Conservation (phyloP, 2,329 filamentous ascomycete species). For the Apiospora koreana region DNA sequence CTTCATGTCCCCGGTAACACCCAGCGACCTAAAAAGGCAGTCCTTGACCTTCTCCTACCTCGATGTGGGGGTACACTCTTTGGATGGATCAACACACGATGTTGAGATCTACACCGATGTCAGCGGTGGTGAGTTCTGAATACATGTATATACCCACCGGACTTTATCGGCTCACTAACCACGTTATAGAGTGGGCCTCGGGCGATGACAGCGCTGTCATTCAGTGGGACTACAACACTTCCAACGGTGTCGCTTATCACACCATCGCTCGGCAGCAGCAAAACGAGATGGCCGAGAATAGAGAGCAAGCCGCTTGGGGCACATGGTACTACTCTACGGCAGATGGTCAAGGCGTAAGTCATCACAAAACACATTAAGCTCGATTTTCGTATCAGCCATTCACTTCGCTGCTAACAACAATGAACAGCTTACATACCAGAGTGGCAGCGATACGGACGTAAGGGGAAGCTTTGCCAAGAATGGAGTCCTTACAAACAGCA, state of each 20-base stretch:
- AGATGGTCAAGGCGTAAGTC: slow-evolving; percentile 45
- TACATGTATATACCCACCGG: not conserved
- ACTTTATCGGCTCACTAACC: not conserved
- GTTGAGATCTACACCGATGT: slow-evolving; percentile 75
- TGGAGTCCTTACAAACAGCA: slow-evolving; percentile 62
- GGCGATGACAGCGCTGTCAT: slow-evolving; percentile 58
- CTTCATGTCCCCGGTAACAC: slow-evolving; percentile 71
- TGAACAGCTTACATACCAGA: slow-evolving; percentile 65
- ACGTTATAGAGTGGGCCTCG: slow-evolving; percentile 66
- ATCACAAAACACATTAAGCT: not conserved
- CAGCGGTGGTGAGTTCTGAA: slow-evolving; percentile 56
- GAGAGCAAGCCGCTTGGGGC: slow-evolving; percentile 80
- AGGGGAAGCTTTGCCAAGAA: slow-evolving; percentile 66
- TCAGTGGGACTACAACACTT: slow-evolving; percentile 61
- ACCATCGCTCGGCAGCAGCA: slow-evolving; percentile 62
- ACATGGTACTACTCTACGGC: slow-evolving; percentile 71
- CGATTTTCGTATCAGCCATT: not conserved
- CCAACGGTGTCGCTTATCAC: slow-evolving; percentile 61
- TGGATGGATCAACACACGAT: slow-evolving; percentile 62
- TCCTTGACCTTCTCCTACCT: slow-evolving; percentile 73
- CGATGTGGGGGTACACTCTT: slow-evolving; percentile 60
- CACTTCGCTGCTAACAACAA: slow-evolving; percentile 17
- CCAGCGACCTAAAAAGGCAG: slow-evolving; percentile 65
- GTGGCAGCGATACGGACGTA: slow-evolving; percentile 65
- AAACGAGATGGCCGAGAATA: slow-evolving; percentile 65